Base-by-base conservation (phyloP, 208 protist genomes). In the Vickermania ingenoplastis region DNA sequence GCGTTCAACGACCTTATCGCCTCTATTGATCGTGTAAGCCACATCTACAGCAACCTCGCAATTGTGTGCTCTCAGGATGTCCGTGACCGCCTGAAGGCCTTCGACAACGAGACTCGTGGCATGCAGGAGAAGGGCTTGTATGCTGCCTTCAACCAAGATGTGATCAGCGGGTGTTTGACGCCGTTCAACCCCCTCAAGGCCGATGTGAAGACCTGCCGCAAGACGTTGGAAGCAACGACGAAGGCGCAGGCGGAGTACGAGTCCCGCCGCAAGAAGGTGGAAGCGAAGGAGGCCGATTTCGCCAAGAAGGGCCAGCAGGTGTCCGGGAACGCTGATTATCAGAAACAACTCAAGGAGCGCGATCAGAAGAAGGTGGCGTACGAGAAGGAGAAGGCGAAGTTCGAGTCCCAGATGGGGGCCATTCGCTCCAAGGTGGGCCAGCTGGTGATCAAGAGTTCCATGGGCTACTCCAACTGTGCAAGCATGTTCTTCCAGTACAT, bases 241-340 rank as follows among this genome's bases (percentile, higher is more conserved):
- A n/a, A n/a, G n/a, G n/a, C n/a, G n/a, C n/a, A n/a, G 50, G 7
- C 51, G 52, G 58, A 65, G 23, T 86, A 87, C 70, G 76, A 87
- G 59, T 64, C 52, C 23, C 41, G 67, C n/a, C 76, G 79, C 57
- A 58, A 57, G 60, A 55, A 83, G 30, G 56, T 86, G 7, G 65
- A 74, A 13, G 70, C 73, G 60, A 83, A 51, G 7, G 86, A 92
- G 71, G 72, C 67, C 55, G 68, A 67, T 14, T 86, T 83, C 65
- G 71, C 86, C 1, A 89, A 86, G 65, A 86, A 87, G 61, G 73
- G 71, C 31, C 86, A 85, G 65, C 53, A 73, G 17, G 57, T 92
- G n/a, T 26, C 29, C 36, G 68, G 69, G 57, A 81, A 66, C 45
- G 73, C 55, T 28, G 52, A 41, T 26, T 91, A 91, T 70, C 25